Base-by-base conservation (phyloP, 2,329 filamentous ascomycete species). In the Aspergillus sp. region DNA sequence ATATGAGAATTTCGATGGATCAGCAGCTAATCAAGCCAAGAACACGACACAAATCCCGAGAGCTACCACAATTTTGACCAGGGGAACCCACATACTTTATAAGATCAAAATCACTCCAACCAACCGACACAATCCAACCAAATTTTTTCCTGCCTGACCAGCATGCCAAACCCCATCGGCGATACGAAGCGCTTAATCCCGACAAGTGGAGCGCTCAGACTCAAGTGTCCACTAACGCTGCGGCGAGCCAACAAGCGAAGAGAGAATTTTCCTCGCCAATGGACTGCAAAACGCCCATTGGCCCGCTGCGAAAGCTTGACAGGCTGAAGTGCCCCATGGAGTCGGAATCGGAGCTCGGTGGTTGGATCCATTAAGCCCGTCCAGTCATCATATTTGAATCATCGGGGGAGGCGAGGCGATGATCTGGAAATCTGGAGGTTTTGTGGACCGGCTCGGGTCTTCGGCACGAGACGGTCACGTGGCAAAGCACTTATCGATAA, bases 391-490 rank as follows among this genome's bases (percentile, higher is more conserved):
- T 12, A 2, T 14, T 10, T 36, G 32, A 16, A 14, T 36, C 11
- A 36, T 14, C 32, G 32, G 32, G 32, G 11, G 11, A 50, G 26
- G 29, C 16, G 26, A 29, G 22, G 26, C n/a, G 16, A 29, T 31
- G 16, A 24, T 29, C n/a, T 20, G 16, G 20, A 36, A 31, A 45
- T 22, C 32, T 18, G 14, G 50, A 26, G n/a, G 22, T 39, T 32
- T 52, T 16, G 50, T 29, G 26, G 26, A 29, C 26, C 42, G 1
- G n/a, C 12, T 52, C 56, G 56, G 56, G 36, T 58, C 51, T 54
- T 58, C 56, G 56, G 56, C 56, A 58, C 32, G 14, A 3, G 32
- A 2, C 1, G 6, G 22, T 29, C 56, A 58, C 56, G 56, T 58
- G 51, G 51, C 51, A 50, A 46, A 45, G 2, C 1, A 12, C 50